Evolutionary conservation across 2,329 filamentous ascomycete species (phyloP).

Genomic region (Malbranchea zuffiana): DNA sequence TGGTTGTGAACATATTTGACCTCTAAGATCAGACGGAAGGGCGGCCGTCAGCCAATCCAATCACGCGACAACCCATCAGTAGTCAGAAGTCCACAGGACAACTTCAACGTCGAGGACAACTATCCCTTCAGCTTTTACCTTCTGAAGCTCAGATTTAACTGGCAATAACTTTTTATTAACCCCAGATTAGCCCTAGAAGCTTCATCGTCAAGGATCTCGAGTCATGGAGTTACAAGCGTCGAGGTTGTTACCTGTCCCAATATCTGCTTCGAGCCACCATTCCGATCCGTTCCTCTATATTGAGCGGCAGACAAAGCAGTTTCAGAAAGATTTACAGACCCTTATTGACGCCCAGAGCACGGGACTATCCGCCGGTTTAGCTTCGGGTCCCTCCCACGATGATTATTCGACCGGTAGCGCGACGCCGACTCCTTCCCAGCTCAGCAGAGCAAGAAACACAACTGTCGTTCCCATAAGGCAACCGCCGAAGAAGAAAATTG

Average conservation of each 20-base stretch:
- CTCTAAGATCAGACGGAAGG: too few species aligned
- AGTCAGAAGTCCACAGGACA: too few species aligned
- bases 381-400: conserved; percentile 33
- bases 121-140: too few species aligned
- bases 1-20: too few species aligned
- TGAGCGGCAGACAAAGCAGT: conserved; percentile 42
- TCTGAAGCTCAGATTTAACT: too few species aligned
- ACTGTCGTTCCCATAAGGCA: conserved; percentile 31
- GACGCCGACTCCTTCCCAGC: conserved; percentile 24
- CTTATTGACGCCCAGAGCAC: conserved; percentile 52
- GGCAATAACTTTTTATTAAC: too few species aligned
- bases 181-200: too few species aligned
- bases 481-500: conserved; percentile 36
- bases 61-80: too few species aligned
- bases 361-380: conserved; percentile 42
- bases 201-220: too few species aligned
- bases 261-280: conserved; percentile 22
- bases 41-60: too few species aligned
- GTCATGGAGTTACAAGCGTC: too few species aligned
- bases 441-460: conserved; percentile 22
- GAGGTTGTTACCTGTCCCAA: conserved; percentile 21
- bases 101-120: too few species aligned
- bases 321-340: conserved; percentile 48
- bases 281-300: conserved; percentile 40
- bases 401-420: conserved; percentile 37